Conservation (phyloP, 1,284 basidiomycete species). For the Irpex sp. region DNA sequence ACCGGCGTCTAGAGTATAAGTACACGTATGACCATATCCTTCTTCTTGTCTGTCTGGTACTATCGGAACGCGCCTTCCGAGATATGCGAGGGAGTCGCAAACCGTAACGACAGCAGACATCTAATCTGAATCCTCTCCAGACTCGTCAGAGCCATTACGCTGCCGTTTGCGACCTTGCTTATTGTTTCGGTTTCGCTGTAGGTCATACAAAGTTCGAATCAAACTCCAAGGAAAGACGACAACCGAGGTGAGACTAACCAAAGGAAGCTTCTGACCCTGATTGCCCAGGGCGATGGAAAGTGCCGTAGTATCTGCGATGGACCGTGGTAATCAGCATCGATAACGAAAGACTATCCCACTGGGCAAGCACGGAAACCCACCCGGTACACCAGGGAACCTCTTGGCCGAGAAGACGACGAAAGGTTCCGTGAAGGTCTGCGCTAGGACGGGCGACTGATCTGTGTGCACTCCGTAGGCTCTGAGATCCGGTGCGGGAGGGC, state of each 20-base stretch:
- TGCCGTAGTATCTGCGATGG: slow-evolving; percentile 71
- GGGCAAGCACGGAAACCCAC: slow-evolving; percentile 38
- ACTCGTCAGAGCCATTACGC: slow-evolving; percentile 44
- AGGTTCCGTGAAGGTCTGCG: slow-evolving; percentile 81
- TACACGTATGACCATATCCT: not conserved
- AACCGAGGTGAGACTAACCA: slow-evolving; percentile 46
- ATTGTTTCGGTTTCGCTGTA: slow-evolving; percentile 64
- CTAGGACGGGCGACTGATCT: slow-evolving; percentile 68
- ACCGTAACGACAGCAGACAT: not conserved
- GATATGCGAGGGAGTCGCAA: not conserved
- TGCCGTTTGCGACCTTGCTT: slow-evolving; percentile 47
- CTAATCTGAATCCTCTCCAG: slow-evolving; percentile 48
- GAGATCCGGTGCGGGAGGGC: slow-evolving; percentile 68
- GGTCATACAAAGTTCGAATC: slow-evolving; percentile 11
- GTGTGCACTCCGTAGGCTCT: slow-evolving; percentile 64
- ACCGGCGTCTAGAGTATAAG: not conserved
- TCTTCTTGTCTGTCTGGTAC: not conserved
- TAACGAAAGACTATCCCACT: not conserved
- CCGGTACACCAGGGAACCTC: slow-evolving; percentile 89
- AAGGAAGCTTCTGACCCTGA: slow-evolving; percentile 87
- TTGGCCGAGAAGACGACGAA: slow-evolving; percentile 93
- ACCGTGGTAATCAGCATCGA: slow-evolving; percentile 1
- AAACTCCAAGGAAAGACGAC: slow-evolving; percentile 1
- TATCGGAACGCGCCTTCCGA: not conserved
- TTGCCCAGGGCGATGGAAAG: slow-evolving; percentile 88